phyloP scores from a whole-genome alignment of 2,329 filamentous ascomycete genomes.

The Diaporthe ilicicola region DNA sequence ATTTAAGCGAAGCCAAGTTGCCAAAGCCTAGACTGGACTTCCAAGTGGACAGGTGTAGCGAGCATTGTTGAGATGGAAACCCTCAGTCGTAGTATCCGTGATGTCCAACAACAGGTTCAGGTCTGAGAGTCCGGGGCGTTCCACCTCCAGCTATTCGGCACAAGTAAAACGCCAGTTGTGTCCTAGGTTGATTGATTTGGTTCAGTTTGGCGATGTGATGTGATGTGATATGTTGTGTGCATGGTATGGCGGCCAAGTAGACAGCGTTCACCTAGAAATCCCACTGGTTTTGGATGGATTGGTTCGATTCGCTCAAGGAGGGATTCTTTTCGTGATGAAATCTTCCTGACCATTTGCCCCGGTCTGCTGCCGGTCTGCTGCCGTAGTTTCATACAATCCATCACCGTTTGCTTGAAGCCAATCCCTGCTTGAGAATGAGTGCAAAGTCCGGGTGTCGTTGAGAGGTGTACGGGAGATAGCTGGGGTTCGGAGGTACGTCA shows the following conservation, averaged over 20 bases:
- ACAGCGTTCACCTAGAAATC: not conserved
- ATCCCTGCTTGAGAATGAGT: not conserved
- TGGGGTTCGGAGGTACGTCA: not conserved
- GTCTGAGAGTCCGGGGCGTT: too few relatives aligned
- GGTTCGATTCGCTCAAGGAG: not conserved
- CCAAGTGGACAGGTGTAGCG: too few relatives aligned
- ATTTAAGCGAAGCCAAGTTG: too few relatives aligned
- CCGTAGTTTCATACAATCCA: not conserved
- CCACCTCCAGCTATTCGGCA: too few relatives aligned
- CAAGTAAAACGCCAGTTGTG: not conserved
- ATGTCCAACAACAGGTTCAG: too few relatives aligned
- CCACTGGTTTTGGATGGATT: not conserved
- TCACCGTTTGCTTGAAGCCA: not conserved
- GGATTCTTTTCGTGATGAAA: not conserved
- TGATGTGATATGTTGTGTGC: too few relatives aligned
- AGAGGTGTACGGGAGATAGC: not conserved
- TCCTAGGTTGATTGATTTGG: too few relatives aligned
- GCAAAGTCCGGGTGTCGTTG: not conserved
- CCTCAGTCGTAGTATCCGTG: too few relatives aligned
- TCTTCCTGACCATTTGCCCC: not conserved
- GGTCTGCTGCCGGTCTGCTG: not conserved
- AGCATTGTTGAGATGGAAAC: too few relatives aligned
- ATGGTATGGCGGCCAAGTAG: not conserved
- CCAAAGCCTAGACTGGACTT: not conserved
- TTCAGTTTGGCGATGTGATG: too few relatives aligned